Evolutionary conservation across 371 early-diverging fungal genomes (phyloP), one percentile per base, ranked within the genome.

Genomic region (Mucor ambiguus): DNA sequence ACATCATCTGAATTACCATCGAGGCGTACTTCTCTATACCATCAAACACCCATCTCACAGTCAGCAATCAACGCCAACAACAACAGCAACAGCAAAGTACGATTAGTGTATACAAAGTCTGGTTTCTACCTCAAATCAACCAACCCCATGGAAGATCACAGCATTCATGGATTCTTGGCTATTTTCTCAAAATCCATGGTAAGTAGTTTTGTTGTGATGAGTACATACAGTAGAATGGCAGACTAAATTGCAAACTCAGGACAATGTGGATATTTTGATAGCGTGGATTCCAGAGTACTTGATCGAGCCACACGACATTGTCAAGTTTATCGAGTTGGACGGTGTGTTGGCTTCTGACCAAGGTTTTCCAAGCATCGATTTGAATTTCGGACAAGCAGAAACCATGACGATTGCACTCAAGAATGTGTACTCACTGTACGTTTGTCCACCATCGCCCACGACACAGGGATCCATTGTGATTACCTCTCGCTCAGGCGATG

Each of bases 221-320:
- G 22, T 32, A 22, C 20, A 38, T 18, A 33, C 14, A 57, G 4
- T 29, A n/a, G 20, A 43, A 11, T 43, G 20, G 24, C 24, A 32
- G 38, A 29, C 29, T 54, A 29, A 54, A 54, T 12, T 2, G 4
- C 5, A 33, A 20, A 16, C n/a, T 8, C 66, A 68, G 69, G 73
- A 72, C 6, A 24, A 69, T 55, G 35, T 65, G 11, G 49, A 72
- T 30, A 30, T 69, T 24, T 41, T 57, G 4, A 37, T 78, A 22
- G 73, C 73, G 18, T 82, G 82, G 82, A 75, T 79, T 16, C 82
- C 82, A 1, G 76, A 82, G 67, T 65, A 82, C 37, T 60, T 77
- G 9, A 66, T 82, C 14, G 74, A 75, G 2, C 60, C 74, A 2
- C 35, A 63, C 22, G 82, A 82, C 41, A 59, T 74, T 29, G 38